phyloP scores from a whole-genome alignment of 73 alveolate species.

The Diophrys sp. region DNA sequence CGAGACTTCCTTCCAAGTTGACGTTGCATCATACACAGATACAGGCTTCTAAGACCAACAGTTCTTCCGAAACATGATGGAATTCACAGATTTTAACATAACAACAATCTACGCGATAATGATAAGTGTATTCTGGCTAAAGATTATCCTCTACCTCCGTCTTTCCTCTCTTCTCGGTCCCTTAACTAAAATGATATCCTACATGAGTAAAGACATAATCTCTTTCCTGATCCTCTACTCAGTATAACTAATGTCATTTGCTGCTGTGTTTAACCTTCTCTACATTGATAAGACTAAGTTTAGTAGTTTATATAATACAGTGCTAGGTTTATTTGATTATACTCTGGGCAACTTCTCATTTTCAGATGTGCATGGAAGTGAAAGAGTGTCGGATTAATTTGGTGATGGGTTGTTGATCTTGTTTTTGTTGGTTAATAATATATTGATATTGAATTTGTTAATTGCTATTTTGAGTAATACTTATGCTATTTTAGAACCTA shows the following conservation, averaged over 20 bases:
- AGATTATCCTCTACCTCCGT: neutral
- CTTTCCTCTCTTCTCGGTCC: neutral
- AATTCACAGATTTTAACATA: neutral
- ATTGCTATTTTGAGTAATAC: slow-evolving; percentile 12
- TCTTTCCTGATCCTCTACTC: slow-evolving; percentile 6
- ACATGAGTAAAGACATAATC: slow-evolving; percentile 5
- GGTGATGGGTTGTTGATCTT: neutral
- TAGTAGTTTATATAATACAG: neutral
- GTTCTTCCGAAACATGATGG: neutral
- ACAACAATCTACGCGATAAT: neutral
- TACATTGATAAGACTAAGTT: neutral
- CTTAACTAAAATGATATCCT: neutral
- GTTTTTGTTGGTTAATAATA: neutral
- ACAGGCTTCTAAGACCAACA: neutral
- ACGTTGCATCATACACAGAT: too few relatives aligned
- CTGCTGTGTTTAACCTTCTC: slow-evolving; percentile 1
- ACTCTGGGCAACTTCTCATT: neutral
- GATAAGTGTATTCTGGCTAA: neutral
- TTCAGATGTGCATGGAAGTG: neutral
- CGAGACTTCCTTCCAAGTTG: too few relatives aligned
- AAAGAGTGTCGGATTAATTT: neutral
- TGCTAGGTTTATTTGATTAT: neutral
- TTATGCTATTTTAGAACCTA: slow-evolving; percentile 2
- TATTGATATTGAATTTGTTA: slow-evolving; percentile 2
- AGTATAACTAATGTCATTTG: neutral